phyloP scores from a whole-genome alignment of 108 stramenopile species.

The Mayamaea pseudoterrestris region DNA sequence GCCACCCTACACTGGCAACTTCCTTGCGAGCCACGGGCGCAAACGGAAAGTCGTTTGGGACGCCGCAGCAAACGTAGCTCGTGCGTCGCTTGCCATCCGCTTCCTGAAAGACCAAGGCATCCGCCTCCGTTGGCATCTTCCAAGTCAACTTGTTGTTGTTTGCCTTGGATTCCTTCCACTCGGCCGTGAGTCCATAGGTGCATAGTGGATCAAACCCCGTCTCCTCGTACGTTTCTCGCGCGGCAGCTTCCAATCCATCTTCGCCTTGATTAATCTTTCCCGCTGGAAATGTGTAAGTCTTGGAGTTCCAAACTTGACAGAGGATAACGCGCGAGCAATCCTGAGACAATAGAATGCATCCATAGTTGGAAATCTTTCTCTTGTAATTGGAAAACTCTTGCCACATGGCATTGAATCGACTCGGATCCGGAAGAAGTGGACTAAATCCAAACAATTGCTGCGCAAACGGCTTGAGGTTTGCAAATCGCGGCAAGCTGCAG shows the following conservation, averaged over 20 bases:
- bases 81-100: constrained; percentile 59
- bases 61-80: constrained; percentile 64
- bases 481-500: constrained; percentile 37
- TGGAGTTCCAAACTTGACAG: constrained; percentile 52
- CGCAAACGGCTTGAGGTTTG: constrained; percentile 57
- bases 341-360: constrained; percentile 57
- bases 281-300: constrained; percentile 68
- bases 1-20: constrained; percentile 53
- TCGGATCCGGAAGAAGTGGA: constrained; percentile 32
- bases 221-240: constrained; percentile 85
- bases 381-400: constrained; percentile 60
- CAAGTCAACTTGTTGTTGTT: constrained; percentile 18
- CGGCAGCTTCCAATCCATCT: constrained; percentile 48
- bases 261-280: constrained; percentile 86
- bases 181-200: constrained; percentile 24
- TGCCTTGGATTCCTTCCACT: constrained; percentile 1
- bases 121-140: constrained; percentile 21
- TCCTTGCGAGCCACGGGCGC: constrained; percentile 79
- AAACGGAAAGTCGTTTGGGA: constrained; percentile 73
- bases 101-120: constrained; percentile 42
- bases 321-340: constrained; percentile 42
- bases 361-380: constrained; percentile 69
- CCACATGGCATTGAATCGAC: constrained; percentile 55
- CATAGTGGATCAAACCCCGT: constrained; percentile 80
- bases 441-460: constrained; percentile 52